Evolutionary conservation across 2,329 filamentous ascomycete species (phyloP).

Genomic region (Xylariaceae sp.): DNA sequence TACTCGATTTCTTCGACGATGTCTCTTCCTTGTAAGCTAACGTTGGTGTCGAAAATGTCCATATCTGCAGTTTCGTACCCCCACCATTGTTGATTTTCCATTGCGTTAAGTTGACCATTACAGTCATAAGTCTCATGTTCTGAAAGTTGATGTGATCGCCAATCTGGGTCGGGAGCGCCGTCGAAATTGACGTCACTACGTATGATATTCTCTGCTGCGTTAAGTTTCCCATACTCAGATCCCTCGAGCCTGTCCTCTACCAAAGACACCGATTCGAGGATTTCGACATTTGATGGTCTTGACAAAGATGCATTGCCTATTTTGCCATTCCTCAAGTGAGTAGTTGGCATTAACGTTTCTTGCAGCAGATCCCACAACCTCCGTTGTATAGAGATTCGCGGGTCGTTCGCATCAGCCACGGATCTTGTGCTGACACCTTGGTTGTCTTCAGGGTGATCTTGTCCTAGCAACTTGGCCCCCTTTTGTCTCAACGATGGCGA

Average conservation of each 20-base stretch:
- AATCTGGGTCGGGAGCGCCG: not conserved
- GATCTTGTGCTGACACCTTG: not conserved
- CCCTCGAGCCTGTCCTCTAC: not conserved
- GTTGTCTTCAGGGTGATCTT: not conserved
- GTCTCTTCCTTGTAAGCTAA: not conserved
- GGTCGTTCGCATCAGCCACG: not conserved
- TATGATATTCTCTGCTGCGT: not conserved
- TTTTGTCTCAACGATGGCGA: conserved; percentile 28
- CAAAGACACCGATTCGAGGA: not conserved
- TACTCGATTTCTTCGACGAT: not conserved
- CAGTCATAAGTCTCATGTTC: not conserved
- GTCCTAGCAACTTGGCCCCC: conserved; percentile 13
- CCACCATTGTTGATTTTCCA: conserved; percentile 2
- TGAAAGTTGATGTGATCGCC: not conserved
- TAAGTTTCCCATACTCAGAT: not conserved
- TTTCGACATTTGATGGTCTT: not conserved
- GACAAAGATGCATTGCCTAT: not conserved
- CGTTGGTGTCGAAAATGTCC: not conserved
- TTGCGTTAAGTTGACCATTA: not conserved
- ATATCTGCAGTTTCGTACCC: conserved; percentile 3
- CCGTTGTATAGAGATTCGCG: conserved; percentile 15
- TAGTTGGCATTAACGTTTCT: conserved; percentile 23
- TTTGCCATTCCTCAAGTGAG: conserved; percentile 9
- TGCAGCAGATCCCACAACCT: conserved; percentile 32
- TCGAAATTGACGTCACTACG: not conserved